Evolutionary conservation across 2,329 filamentous ascomycete genomes (phyloP).

Genomic region (Paraconiothyrium sp.): DNA sequence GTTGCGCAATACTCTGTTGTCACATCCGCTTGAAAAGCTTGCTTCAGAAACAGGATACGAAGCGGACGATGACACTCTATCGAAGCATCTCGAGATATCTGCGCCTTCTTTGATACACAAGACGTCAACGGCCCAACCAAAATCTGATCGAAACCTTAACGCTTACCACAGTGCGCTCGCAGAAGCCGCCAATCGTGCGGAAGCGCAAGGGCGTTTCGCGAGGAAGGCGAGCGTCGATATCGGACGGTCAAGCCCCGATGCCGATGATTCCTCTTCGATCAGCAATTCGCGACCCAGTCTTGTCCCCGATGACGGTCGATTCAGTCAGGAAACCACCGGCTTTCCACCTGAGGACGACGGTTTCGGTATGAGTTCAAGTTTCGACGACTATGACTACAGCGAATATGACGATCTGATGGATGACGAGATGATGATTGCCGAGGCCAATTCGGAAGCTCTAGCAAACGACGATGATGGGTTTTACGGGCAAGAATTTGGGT

Average conservation of each 20-base stretch:
- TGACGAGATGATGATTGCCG: slow-evolving; percentile 92
- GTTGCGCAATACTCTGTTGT: slow-evolving; percentile 22
- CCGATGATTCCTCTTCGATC: slow-evolving; percentile 42
- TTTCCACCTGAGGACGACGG: slow-evolving; percentile 47
- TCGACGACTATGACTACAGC: slow-evolving; percentile 67
- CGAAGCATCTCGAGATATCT: slow-evolving; percentile 36
- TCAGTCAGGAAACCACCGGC: slow-evolving; percentile 57
- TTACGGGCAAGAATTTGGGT: slow-evolving; percentile 96
- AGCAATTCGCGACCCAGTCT: slow-evolving; percentile 54
- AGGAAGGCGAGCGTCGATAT: slow-evolving; percentile 63
- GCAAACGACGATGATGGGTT: slow-evolving; percentile 93
- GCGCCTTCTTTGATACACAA: slow-evolving; percentile 65
- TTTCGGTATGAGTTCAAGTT: slow-evolving; percentile 49
- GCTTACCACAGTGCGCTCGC: slow-evolving; percentile 87
- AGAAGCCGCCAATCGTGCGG: slow-evolving; percentile 80
- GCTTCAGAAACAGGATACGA: slow-evolving; percentile 42
- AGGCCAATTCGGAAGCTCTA: slow-evolving; percentile 91
- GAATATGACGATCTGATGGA: slow-evolving; percentile 54
- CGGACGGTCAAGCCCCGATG: slow-evolving; percentile 39
- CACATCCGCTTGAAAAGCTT: slow-evolving; percentile 27
- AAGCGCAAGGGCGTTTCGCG: slow-evolving; percentile 77
- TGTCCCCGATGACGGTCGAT: slow-evolving; percentile 60
- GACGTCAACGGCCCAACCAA: slow-evolving; percentile 46
- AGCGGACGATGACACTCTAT: slow-evolving; percentile 44
- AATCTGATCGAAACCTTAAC: slow-evolving; percentile 62